Conservation (phyloP, 2,329 filamentous ascomycete genomes). For the Pseudohalonectria lignicola region DNA sequence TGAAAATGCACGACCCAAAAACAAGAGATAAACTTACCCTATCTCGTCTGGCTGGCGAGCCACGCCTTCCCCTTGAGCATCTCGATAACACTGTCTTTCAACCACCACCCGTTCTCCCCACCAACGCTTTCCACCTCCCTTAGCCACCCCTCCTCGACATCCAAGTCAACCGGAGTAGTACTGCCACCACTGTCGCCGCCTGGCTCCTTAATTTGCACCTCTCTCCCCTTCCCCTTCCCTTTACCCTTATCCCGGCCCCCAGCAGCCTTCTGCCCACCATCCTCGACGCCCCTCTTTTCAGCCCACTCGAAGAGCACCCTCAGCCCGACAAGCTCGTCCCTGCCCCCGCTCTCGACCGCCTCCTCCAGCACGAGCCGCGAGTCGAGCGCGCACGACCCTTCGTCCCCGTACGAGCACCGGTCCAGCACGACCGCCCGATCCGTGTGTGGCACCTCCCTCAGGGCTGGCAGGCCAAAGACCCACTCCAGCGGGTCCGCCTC, state of each 20-base stretch:
- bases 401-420: constrained; percentile 32
- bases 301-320: constrained; percentile 46
- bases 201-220: constrained; percentile 1
- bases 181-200: too few relatives aligned
- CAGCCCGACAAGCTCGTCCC: constrained; percentile 34
- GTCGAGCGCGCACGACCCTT: constrained; percentile 48
- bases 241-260: constrained; percentile 10
- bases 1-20: too few relatives aligned
- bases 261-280: constrained; percentile 9
- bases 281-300: constrained; percentile 23
- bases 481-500: constrained; percentile 50
- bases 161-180: too few relatives aligned
- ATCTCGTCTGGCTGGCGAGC: constrained; percentile 29
- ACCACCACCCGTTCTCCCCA: constrained; percentile 36
- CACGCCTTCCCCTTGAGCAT: constrained; percentile 43
- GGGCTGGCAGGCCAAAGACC: constrained; percentile 57
- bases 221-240: constrained; percentile 7
- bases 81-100: constrained; percentile 43
- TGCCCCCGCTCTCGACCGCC: constrained; percentile 27
- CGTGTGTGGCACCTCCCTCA: constrained; percentile 43
- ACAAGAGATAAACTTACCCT: too few relatives aligned
- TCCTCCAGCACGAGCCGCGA: constrained; percentile 56
- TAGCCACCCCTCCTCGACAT: too few relatives aligned
- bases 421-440: constrained; percentile 55
- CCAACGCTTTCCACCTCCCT: too few relatives aligned